Base-by-base conservation (phyloP, 2,329 filamentous ascomycete genomes). In the Aspergillus fischeri region DNA sequence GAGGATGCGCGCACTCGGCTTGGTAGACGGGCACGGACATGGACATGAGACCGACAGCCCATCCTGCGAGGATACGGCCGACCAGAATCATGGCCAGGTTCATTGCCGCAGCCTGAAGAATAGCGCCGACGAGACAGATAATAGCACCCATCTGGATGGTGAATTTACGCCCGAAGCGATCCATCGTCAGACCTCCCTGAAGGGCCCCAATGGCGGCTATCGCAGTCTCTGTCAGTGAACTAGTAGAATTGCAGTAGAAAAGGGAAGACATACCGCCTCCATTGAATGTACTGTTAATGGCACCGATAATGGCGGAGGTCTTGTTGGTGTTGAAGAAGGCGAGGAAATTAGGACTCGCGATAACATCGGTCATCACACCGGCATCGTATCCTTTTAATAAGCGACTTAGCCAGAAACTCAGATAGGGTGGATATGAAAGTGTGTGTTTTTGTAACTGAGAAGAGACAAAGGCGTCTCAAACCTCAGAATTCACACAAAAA, bases 231-330 rank as follows among this genome's bases (percentile, higher is more conserved):
- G 44, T 63, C 52, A 61, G 55, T 17, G 32, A 38, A n/a, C 24
- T 11, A 3, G 32, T 5, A 21, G 27, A 21, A 27, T 3, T 29
- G 32, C n/a, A 10, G n/a, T 11, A 20, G 25, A 2, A 42, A 17
- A 38, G 32, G 14, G 32, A 38, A 38, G 14, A 38, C 66, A 11
- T 57, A 55, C 81, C 82, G n/a, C 82, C 82, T 4, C 81, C 82
- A 14, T 79, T 80, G 63, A 87, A 87, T 25, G 85, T 86, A 57
- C 83, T 84, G 65, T 86, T 84, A 67, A 87, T 83, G 21, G 84
- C 84, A 10, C 85, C 85, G 55, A 86, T 76, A 52, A 85, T 80
- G 4, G 80, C 73, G 64, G 78, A 78, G 1, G 74, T 76, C 27
- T 71, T 77, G 1, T 66, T 69, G 4, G 81, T 82, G 42, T 84